Evolutionary conservation across 2,329 filamentous ascomycete genomes (phyloP), one percentile per base, ranked within the genome.

Genomic region (Botrytis fabae): DNA sequence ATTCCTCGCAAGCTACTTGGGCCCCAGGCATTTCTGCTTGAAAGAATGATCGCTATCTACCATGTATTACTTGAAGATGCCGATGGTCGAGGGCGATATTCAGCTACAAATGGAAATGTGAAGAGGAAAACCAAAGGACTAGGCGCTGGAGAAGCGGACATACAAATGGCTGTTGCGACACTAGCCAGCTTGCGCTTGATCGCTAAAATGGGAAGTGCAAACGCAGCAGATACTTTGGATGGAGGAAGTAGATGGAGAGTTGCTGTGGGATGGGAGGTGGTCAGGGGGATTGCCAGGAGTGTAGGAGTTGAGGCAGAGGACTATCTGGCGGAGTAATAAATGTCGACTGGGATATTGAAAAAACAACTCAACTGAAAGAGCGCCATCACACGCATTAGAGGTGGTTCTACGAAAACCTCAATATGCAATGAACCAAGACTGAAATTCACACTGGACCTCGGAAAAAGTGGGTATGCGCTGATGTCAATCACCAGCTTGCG

Each of bases 241-340:
- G 84, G 89, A 0, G 89, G 89, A 0, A 89, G 88, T 8, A 91
- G 92, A 81, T 96, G 92, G 92, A 89, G 91, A 78, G 91, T 95
- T 16, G 93, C 92, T 77, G 90, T 93, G 73, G 89, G 90, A 1
- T 95, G 92, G 92, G 93, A 96, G 79, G 89, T 92, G 75, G 88
- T 93, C 10, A 85, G 91, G 74, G 87, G 86, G 5, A 83, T 96
- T 75, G 93, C 92, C 42, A 84, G 93, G 79, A 91, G 88, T 79
- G 88, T 96, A 69, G 91, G 91, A 3, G 86, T 96, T n/a, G 92
- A 94, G 81, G 86, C 94, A 20, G 90, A 93, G 75, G 93, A 95
- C 80, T 95, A 91, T 86, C 82, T 93, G 72, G 86, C 91, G 66
- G 92, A 93, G 35, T 35, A 35, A 75, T 93, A 35, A 70, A 32